phyloP scores from a whole-genome alignment of 352 stramenopile genomes.

The Phytophthora sp. region DNA sequence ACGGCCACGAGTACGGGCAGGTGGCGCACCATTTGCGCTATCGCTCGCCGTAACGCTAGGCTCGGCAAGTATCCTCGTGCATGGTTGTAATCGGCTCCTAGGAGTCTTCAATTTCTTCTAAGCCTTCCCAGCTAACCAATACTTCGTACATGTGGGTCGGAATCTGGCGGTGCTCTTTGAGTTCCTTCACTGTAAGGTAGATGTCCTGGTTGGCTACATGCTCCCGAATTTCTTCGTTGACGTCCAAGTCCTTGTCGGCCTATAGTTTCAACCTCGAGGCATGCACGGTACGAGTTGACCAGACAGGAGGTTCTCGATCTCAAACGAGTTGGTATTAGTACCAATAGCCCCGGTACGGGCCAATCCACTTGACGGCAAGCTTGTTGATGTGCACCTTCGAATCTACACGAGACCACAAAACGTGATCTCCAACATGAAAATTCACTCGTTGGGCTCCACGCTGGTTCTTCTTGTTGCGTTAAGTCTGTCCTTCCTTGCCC shows the following conservation, averaged over 20 bases:
- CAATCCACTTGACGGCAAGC: conserved; percentile 1
- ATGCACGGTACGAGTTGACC: neutral
- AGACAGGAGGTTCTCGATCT: neutral
- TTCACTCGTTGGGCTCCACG: neutral
- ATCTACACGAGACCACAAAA: neutral
- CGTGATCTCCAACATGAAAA: neutral
- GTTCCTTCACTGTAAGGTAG: neutral
- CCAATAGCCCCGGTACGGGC: neutral
- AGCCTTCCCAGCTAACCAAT: neutral
- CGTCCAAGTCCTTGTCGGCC: neutral
- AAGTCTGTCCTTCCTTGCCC: neutral
- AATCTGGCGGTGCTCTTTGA: neutral
- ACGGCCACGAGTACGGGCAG: no score
- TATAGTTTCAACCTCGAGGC: neutral
- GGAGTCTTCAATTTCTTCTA: no score
- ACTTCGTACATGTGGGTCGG: neutral
- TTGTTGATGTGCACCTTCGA: neutral
- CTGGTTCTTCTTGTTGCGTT: neutral
- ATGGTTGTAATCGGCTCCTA: no score
- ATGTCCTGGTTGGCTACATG: no score
- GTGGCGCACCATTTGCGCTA: no score
- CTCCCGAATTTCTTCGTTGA: neutral
- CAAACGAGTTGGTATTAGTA: neutral
- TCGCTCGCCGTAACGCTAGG: no score
- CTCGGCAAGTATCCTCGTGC: no score